Evolutionary conservation across 1,139 yeast species (phyloP).

Genomic region (Tardiomyces blankii): DNA sequence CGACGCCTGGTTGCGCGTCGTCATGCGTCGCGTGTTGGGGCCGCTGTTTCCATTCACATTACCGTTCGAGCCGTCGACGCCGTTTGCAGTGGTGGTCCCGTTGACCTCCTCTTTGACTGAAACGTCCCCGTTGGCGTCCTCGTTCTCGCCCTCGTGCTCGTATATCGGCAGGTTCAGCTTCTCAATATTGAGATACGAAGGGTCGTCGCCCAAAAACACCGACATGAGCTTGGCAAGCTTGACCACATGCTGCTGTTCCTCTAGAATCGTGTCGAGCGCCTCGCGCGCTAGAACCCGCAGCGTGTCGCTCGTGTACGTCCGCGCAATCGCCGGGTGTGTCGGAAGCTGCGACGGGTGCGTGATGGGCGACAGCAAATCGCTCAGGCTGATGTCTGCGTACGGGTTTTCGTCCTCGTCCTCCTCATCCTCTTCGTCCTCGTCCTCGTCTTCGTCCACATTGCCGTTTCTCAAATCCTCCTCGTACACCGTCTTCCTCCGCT

Average conservation of each 20-base stretch:
- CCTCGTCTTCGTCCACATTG: constrained; percentile 9
- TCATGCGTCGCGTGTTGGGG: constrained; percentile 20
- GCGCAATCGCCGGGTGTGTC: constrained; percentile 55
- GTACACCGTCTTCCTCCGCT: constrained; percentile 12
- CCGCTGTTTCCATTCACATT: constrained; percentile 3
- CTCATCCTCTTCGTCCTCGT: constrained; percentile 18
- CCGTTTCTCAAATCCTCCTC: constrained; percentile 10
- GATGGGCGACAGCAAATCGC: constrained; percentile 63
- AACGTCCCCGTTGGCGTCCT: constrained; percentile 8
- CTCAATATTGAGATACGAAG: constrained; percentile 48
- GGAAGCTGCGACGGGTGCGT: constrained; percentile 72
- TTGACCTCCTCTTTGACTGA: constrained; percentile 1
- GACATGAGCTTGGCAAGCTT: constrained; percentile 62
- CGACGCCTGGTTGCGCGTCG: constrained; percentile 22
- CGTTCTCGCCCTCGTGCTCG: constrained; percentile 39
- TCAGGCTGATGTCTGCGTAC: constrained; percentile 33
- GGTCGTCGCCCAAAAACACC: constrained; percentile 79
- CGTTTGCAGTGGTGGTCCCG: background rate
- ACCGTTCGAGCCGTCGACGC: constrained; percentile 6
- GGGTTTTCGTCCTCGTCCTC: constrained; percentile 25
- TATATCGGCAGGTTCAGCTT: constrained; percentile 45
- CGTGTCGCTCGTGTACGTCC: constrained; percentile 46
- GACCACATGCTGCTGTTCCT: constrained; percentile 67
- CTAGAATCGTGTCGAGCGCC: constrained; percentile 64
- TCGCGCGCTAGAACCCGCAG: constrained; percentile 51